These are phyloP conservation scores for Fusarium newnesense DNA, from an alignment of 2,329 filamentous ascomycete species.

Conservation along the genomic window DNA sequence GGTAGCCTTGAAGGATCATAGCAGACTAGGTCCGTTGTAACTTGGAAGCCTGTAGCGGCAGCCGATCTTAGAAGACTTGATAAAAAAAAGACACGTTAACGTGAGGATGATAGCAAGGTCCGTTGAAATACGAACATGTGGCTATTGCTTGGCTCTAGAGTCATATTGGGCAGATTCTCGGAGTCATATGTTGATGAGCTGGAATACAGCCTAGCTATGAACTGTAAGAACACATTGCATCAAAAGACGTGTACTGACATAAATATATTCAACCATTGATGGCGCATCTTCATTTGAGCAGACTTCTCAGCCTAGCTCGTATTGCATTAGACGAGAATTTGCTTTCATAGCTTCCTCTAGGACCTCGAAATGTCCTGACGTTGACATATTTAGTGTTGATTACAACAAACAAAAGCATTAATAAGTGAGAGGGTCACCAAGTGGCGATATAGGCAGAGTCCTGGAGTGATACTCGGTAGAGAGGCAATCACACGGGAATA, in stretches of 20 bases:
- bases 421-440: neutral
- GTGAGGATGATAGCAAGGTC: neutral
- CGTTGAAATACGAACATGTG: neutral
- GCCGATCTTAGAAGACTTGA: no score
- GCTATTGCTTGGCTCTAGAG: neutral
- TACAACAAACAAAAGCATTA: neutral
- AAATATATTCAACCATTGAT: rapidly evolving
- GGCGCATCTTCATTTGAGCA: neutral
- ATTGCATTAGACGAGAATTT: neutral
- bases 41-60: no score
- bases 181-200: neutral
- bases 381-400: neutral
- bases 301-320: neutral
- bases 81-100: no score
- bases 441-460: neutral
- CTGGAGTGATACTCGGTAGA: neutral
- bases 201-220: neutral
- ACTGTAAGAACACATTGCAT: neutral
- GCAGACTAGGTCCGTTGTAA: no score
- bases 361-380: neutral
- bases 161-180: neutral
- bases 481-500: neutral
- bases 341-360: neutral
- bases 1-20: neutral
- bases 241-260: neutral